Evolutionary conservation across 805 yeast species (phyloP), one percentile per base, ranked within the genome.

Genomic region (Wickerhamiella kazuoi): DNA sequence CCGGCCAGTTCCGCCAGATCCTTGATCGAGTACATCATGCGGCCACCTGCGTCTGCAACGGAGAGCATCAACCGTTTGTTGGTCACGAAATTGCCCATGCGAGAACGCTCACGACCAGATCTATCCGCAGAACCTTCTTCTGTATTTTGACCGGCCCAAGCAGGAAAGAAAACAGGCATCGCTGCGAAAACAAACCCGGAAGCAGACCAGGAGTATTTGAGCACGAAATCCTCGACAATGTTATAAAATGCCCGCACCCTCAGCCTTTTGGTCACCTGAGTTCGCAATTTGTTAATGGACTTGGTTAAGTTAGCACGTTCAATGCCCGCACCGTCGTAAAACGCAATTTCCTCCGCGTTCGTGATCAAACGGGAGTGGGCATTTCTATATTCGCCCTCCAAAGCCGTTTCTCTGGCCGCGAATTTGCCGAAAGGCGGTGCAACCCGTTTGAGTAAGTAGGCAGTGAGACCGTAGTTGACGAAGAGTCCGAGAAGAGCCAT

Each of bases 181-280:
- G 94, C 79, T 0, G 94, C 81, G 61, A 82, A 84, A 18, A 84
- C 59, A 55, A 83, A 84, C n/a, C 96, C 95, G 60, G 86, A 69
- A 0, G 93, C 94, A 3, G 94, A 83, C 96, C 96, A 86, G 11
- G 87, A 74, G 53, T 81, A 83, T 60, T 84, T 86, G 56, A 86
- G 68, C 36, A 84, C 72, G 52, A 83, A 82, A 53, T 83, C 93
- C 61, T 86, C 95, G 43, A 79, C 57, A 44, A 81, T 65, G 38
- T 75, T 76, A 56, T 83, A 86, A 9, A 67, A 60, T 41, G 80
- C 75, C 43, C 79, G 71, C 31, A 69, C 64, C 44, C 70, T 64
- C 47, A 74, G 71, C 41, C 75, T 71, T 39, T 63, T 62, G 35
- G 66, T 57, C 41, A 73, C 61, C 45, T 76, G 82, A 21, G 60